Evolutionary conservation across 2,329 filamentous ascomycete species (phyloP).

Genomic region (Acephala macrosclerotiorum): DNA sequence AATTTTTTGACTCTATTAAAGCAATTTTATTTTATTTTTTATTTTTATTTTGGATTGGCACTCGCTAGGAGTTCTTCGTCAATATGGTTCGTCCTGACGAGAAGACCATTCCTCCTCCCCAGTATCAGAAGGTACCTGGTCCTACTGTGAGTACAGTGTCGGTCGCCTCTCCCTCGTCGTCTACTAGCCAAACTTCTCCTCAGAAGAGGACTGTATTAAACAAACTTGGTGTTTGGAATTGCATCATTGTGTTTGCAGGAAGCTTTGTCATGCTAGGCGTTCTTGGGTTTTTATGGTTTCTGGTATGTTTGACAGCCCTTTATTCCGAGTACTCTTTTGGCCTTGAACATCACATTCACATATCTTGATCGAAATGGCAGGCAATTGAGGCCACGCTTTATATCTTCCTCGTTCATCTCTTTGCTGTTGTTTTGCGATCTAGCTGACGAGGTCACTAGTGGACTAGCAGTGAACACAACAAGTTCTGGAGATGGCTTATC

Average conservation of each 20-base stretch:
- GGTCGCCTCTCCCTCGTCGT: background rate
- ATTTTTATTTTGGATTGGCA: background rate
- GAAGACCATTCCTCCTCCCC: background rate
- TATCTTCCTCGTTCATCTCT: too few relatives aligned
- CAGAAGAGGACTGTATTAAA: background rate
- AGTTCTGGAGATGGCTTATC: conserved; percentile 13
- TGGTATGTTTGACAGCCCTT: background rate
- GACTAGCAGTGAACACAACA: conserved; percentile 3
- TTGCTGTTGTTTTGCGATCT: background rate
- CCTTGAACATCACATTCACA: too few relatives aligned
- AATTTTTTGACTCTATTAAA: background rate
- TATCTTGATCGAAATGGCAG: too few relatives aligned
- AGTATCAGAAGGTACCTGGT: background rate
- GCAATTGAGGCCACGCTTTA: too few relatives aligned
- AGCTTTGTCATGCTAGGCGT: background rate
- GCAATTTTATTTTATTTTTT: background rate
- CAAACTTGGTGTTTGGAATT: conserved; percentile 9
- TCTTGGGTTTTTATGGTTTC: conserved; percentile 6
- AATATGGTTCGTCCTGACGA: background rate
- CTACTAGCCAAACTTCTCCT: background rate
- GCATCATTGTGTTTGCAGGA: conserved; percentile 5
- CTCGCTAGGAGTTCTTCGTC: background rate
- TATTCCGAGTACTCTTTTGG: background rate
- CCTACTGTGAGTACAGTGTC: background rate
- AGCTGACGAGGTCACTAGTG: conserved; percentile 1